A percentile compares a stretch with the other conserved stretches of the same genome.
phyloP scores from a whole-genome alignment of 345 rosid species.

The thale cress (Arabidopsis thaliana) region DNA sequence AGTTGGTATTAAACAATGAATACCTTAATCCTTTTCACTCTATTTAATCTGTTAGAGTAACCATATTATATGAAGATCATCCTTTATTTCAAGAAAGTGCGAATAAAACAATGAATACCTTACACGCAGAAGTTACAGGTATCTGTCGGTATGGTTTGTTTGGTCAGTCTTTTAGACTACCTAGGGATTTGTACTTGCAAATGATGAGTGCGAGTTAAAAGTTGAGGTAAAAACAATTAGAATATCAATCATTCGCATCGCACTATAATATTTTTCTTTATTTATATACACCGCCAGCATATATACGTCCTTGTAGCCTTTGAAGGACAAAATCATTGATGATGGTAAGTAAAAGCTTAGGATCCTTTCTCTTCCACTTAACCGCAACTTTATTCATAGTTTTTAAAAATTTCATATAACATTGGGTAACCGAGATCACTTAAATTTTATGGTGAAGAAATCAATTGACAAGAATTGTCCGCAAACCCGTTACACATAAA shows the following conservation, averaged over 20 bases:
- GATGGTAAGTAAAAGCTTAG: conserved; percentile 43
- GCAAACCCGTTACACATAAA: too few species aligned
- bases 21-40: too few species aligned
- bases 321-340: conserved; percentile 39
- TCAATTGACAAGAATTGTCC: too few species aligned
- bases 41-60: neutral
- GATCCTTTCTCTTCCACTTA: conserved; percentile 37
- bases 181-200: conserved; percentile 43
- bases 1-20: too few species aligned
- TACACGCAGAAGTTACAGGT: conserved; percentile 6
- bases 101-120: conserved; percentile 18
- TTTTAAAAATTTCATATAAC: too few species aligned
- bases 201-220: conserved; percentile 41
- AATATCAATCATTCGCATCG: conserved; percentile 44
- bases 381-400: conserved; percentile 6
- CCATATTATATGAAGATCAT: neutral
- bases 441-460: too few species aligned
- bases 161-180: conserved; percentile 13
- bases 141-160: conserved; percentile 39
- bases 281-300: neutral
- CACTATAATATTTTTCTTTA: conserved; percentile 28
- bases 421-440: too few species aligned
- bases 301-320: conserved; percentile 19
- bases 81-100: neutral
- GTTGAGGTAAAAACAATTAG: conserved; percentile 42